phyloP scores from a whole-genome alignment of 2,329 filamentous ascomycete species.

The Daldinia eschscholtzii region DNA sequence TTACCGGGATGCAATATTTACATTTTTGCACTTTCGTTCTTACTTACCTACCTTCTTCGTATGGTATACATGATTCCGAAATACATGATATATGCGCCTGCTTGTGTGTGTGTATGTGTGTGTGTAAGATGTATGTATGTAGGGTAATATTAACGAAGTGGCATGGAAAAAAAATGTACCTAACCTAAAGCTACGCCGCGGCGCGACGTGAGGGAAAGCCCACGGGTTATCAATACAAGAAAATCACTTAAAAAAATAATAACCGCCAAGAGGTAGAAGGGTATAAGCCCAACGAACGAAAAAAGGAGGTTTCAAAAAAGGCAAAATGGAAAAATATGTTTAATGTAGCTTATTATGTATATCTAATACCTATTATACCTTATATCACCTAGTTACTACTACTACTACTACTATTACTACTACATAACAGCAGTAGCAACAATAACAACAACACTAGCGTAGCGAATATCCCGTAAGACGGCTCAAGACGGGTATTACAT shows the following conservation, averaged over 20 bases:
- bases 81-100: conserved; percentile 11
- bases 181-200: not conserved
- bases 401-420: not conserved
- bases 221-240: not conserved
- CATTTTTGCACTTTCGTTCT: not conserved
- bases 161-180: conserved; percentile 7
- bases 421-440: not conserved
- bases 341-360: conserved; percentile 1
- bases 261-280: not conserved
- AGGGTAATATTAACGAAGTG: not conserved
- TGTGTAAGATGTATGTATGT: not conserved
- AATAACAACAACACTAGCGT: not conserved
- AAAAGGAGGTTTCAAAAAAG: conserved; percentile 1
- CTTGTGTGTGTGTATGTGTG: not conserved
- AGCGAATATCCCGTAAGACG: conserved; percentile 14
- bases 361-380: not conserved
- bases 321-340: conserved; percentile 10
- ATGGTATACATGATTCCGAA: conserved; percentile 10
- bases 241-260: not conserved
- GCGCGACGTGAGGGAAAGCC: conserved; percentile 31
- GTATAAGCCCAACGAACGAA: conserved; percentile 2
- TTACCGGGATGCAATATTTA: conserved; percentile 14
- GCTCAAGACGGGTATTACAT: conserved; percentile 11
- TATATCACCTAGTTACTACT: too few relatives aligned
- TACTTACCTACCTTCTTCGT: conserved; percentile 5